Conservation (phyloP, 208 protist species). For the Endotrypanum monterogeii region DNA sequence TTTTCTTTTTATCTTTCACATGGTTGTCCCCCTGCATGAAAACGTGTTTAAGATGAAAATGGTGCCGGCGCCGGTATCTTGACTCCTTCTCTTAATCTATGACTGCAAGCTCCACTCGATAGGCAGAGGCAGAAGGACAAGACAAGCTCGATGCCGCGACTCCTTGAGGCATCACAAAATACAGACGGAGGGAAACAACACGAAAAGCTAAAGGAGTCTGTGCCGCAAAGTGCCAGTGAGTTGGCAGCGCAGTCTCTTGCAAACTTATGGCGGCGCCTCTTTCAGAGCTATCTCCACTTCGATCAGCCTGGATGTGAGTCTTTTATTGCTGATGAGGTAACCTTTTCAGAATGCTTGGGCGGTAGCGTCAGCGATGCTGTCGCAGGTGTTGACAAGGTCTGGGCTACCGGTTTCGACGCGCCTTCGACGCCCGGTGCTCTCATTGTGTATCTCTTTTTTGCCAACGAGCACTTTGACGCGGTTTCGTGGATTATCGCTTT, state of each 20-base stretch:
- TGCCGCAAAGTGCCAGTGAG: constrained; percentile 8
- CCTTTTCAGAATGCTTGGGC: neutral
- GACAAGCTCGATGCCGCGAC: constrained; percentile 15
- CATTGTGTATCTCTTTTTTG: constrained; percentile 63
- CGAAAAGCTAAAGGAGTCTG: constrained; percentile 3
- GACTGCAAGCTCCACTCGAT: neutral
- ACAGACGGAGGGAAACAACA: neutral
- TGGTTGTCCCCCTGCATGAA: no score
- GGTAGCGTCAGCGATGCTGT: neutral
- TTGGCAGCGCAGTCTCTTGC: constrained; percentile 24
- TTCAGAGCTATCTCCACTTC: constrained; percentile 37
- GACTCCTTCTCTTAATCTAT: neutral
- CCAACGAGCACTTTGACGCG: constrained; percentile 51
- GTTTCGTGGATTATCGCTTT: constrained; percentile 76
- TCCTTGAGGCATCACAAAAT: constrained; percentile 5
- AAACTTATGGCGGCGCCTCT: constrained; percentile 31
- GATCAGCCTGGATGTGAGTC: constrained; percentile 22
- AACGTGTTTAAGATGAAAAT: neutral
- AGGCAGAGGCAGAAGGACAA: neutral
- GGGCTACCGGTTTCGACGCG: constrained; percentile 28
- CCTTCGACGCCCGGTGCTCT: constrained; percentile 32
- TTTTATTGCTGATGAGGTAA: constrained; percentile 19
- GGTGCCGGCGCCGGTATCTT: neutral
- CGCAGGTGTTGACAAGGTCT: constrained; percentile 17
- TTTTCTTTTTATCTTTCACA: neutral